Evolutionary conservation across 805 yeast genomes (phyloP), one percentile per base, ranked within the genome.

Genomic region (Hanseniaspora hatyaiensis): DNA sequence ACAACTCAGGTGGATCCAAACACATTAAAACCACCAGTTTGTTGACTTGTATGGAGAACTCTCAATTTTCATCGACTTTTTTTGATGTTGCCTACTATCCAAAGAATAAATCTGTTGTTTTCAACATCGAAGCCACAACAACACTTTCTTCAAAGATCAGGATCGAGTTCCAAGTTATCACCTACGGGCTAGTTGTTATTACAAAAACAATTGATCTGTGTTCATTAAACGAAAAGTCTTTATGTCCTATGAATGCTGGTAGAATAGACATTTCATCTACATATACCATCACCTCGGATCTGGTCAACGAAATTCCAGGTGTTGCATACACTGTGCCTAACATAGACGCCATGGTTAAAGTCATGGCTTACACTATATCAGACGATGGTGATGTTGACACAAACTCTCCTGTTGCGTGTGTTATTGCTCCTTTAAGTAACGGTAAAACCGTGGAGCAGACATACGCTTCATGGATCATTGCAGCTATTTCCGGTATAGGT

Each of bases 381-480:
- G 77, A 74, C 57, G 67, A 73, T 5, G 51, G 51, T 13, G 12
- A n/a, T 18, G 30, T 36, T 31, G 53, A 61, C 12, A 65, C 57
- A 3, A 42, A 55, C 19, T 62, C 65, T 6, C 72, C 80, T 3
- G 67, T 88, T 50, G 98, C 97, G 2, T 92, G 99, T 73, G 94
- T 92, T 12, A 85, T 82, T 60, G 96, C 96, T 0, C 70, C 76
- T 12, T 69, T 92, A 49, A 66, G 82, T 19, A 92, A 92, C 64
- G 95, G 92, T 50, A 87, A 83, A 59, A 88, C 97, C 1, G 98
- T 92, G 23, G 94, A 87, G 64, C 85, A 95, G 22, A 78, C 77
- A 56, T 87, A 81, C 55, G 95, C 92, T 3, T 75, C 94, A 4
- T 89, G 98, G 98, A 95, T 95, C 8, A 82, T 92, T 55, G 97